Conservation (phyloP, 2,329 filamentous ascomycete genomes). For the Pestalotiopsis fici region DNA sequence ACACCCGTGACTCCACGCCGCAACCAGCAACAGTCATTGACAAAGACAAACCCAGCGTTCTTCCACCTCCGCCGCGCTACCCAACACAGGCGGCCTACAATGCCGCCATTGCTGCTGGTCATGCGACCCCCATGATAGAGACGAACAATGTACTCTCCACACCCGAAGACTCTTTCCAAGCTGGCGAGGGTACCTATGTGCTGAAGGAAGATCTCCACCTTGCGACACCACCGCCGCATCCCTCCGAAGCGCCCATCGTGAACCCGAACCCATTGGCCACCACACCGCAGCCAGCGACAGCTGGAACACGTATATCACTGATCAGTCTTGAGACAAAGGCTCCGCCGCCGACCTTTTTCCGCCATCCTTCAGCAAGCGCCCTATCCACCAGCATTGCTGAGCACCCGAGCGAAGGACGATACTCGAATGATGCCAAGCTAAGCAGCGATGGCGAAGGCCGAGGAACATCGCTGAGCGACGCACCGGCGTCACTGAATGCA, state of each 20-base stretch:
- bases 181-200: conserved; percentile 91
- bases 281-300: conserved; percentile 77
- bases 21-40: background rate
- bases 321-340: conserved; percentile 68
- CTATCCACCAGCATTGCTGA: conserved; percentile 60
- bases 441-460: conserved; percentile 57
- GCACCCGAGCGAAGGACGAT: conserved; percentile 59
- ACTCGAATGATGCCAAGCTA: conserved; percentile 60
- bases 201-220: conserved; percentile 90
- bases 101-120: conserved; percentile 68
- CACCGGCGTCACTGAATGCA: conserved; percentile 39
- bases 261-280: conserved; percentile 93
- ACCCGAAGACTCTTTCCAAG: conserved; percentile 87
- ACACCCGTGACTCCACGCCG: background rate
- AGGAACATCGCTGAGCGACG: conserved; percentile 55
- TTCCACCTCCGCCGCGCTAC: conserved; percentile 86
- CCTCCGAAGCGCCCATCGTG: conserved; percentile 82
- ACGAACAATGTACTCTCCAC: conserved; percentile 87
- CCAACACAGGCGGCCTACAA: conserved; percentile 73
- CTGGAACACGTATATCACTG: conserved; percentile 82
- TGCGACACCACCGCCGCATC: conserved; percentile 92
- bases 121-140: conserved; percentile 78
- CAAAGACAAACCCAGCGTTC: conserved; percentile 56
- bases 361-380: conserved; percentile 51
- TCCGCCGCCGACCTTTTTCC: conserved; percentile 55